These are phyloP conservation scores for Vigna nakashimae DNA, from an alignment of 306 rosid species.

Conservation along the genomic window DNA sequence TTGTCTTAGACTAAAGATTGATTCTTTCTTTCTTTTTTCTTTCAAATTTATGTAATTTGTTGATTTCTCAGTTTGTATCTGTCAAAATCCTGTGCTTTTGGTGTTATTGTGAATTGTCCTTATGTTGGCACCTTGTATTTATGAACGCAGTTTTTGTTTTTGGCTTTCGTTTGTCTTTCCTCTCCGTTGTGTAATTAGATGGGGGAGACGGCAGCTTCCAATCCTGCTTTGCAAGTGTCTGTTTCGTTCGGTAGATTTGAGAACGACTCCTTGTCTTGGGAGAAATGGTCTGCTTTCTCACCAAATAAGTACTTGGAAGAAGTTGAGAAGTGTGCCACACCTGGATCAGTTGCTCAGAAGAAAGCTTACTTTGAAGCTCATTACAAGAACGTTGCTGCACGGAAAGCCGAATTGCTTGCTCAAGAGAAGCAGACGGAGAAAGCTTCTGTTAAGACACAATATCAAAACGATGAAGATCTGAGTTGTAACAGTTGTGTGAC, in stretches of 20 bases:
- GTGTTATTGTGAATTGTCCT: slow-evolving; percentile 43
- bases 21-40: slow-evolving; percentile 13
- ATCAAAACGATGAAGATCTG: slow-evolving; percentile 54
- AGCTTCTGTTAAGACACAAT: slow-evolving; percentile 43
- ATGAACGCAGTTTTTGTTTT: slow-evolving; percentile 32
- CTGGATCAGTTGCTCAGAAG: slow-evolving; percentile 91
- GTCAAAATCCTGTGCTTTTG: slow-evolving; percentile 24
- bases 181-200: slow-evolving; percentile 53
- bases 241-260: slow-evolving; percentile 84
- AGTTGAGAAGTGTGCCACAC: slow-evolving; percentile 87
- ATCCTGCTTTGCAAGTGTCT: slow-evolving; percentile 67
- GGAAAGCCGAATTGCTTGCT: slow-evolving; percentile 67
- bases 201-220: slow-evolving; percentile 62
- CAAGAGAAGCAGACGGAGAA: slow-evolving; percentile 57
- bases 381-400: slow-evolving; percentile 78
- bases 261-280: slow-evolving; percentile 84
- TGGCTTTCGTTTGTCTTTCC: not conserved
- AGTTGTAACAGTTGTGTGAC: slow-evolving; percentile 13
- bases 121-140: slow-evolving; percentile 37
- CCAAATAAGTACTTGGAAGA: slow-evolving; percentile 88
- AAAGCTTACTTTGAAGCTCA: slow-evolving; percentile 89
- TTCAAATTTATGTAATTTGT: slow-evolving; percentile 27
- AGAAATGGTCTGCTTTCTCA: slow-evolving; percentile 88
- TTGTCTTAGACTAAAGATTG: slow-evolving; percentile 17
- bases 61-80: slow-evolving; percentile 10